Evolutionary conservation across 1,284 basidiomycete genomes (phyloP), one percentile per base, ranked within the genome.

Genomic region (Fomitiporia mediterranea): DNA sequence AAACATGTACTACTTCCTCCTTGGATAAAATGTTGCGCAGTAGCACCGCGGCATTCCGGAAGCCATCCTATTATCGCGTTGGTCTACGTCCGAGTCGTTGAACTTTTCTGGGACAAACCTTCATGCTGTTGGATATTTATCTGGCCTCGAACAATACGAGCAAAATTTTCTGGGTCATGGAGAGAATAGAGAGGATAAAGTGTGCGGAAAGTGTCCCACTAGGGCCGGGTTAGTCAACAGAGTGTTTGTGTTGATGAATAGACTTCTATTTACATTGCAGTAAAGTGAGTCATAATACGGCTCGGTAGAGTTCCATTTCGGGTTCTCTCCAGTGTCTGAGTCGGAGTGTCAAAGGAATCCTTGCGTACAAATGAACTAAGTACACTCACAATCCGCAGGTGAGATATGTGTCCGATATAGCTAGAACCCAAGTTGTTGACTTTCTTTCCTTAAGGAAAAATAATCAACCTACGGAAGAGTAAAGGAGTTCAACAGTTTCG

Each of bases 251-350:
- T n/a, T n/a, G n/a, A 9, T 32, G n/a, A 23, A 37, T 46, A 37
- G 21, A 51, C 51, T 28, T 38, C 17, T 5, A 64, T 76, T 25
- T 58, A 82, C 81, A 59, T 84, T 86, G 67, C 84, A 86, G 62
- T 84, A 88, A 56, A 83, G 78, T 0, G 83, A 84, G 61, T 86
- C 83, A 57, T 75, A 86, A 60, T 84, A 84, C 1, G 83, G 83
- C 61, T 84, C 82, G 0, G 73, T 76, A 0, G 83, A 84, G 44
- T 76, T 76, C 81, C 83, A 86, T 34, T 75, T 73, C 0, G 83
- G 82, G 61, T 86, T 87, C 66, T 87, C 84, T n/a, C 79, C 83
- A 0, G 82, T 82, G 63, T 86, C 82, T 84, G 46, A 15, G 17
- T 7, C 17, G 4, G 48, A 17, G 21, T 51, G 15, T 60, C 25